Evolutionary conservation across 805 yeast species (phyloP).

Genomic region (Yamadazyma akitaensis): DNA sequence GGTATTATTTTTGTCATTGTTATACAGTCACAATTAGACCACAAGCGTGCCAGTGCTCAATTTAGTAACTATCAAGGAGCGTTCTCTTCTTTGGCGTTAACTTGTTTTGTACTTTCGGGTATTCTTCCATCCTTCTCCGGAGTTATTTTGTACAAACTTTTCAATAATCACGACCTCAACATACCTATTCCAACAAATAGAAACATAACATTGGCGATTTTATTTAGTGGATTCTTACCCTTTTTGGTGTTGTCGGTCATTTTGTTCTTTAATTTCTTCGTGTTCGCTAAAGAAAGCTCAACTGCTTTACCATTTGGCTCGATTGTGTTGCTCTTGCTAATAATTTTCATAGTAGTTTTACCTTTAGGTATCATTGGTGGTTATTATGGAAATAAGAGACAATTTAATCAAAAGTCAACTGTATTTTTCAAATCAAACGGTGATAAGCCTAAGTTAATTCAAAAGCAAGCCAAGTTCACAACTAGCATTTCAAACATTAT

Average conservation of each 20-base stretch:
- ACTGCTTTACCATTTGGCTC: conserved; percentile 79
- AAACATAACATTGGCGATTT: conserved; percentile 19
- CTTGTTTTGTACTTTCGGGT: conserved; percentile 66
- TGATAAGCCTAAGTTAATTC: neutral
- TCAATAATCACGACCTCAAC: conserved; percentile 40
- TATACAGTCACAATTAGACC: conserved; percentile 27
- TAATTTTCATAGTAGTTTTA: conserved; percentile 64
- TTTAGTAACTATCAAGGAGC: conserved; percentile 70
- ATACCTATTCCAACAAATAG: conserved; percentile 15
- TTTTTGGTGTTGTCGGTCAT: conserved; percentile 47
- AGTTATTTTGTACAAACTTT: conserved; percentile 56
- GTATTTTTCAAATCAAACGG: conserved; percentile 6
- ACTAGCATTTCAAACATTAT: neutral
- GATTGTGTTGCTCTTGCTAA: conserved; percentile 52
- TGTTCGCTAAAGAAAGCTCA: conserved; percentile 75
- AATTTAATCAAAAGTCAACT: conserved; percentile 22
- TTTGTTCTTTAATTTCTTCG: conserved; percentile 58
- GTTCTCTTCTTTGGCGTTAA: conserved; percentile 51
- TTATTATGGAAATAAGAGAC: conserved; percentile 39
- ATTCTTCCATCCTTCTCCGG: conserved; percentile 73
- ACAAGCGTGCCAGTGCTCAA: conserved; percentile 29
- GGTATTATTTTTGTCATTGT: conserved; percentile 58
- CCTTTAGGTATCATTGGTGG: conserved; percentile 82
- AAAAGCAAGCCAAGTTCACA: neutral
- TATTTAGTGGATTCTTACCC: conserved; percentile 43